Percentiles rank a stretch among this genome's conserved stretches.
phyloP scores from a whole-genome alignment of 441 rosid genomes.

The Melastoma candidum region DNA sequence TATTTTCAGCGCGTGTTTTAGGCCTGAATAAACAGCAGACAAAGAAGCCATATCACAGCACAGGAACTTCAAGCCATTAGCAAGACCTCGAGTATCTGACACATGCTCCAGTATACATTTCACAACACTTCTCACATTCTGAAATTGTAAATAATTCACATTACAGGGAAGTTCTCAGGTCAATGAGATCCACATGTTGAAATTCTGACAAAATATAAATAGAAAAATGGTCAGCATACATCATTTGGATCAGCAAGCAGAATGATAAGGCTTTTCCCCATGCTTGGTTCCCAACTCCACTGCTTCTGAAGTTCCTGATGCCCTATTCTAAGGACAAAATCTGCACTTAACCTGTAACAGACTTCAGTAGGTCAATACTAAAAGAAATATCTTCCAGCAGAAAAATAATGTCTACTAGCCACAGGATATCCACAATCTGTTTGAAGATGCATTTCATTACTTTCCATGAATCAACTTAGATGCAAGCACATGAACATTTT shows the following conservation, averaged over 20 bases:
- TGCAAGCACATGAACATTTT: too few relatives aligned
- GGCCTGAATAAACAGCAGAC: constrained; percentile 53
- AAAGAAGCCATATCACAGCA: constrained; percentile 53
- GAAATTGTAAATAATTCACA: constrained; percentile 24
- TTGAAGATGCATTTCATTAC: too few relatives aligned
- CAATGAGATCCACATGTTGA: constrained; percentile 6
- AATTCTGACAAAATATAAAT: neutral
- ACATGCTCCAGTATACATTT: constrained; percentile 87
- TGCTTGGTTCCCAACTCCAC: constrained; percentile 95
- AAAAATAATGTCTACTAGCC: too few relatives aligned
- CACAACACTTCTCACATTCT: constrained; percentile 86
- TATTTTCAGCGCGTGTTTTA: constrained; percentile 76
- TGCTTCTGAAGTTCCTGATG: constrained; percentile 60
- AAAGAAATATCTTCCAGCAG: too few relatives aligned
- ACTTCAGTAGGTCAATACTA: neutral
- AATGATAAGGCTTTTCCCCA: constrained; percentile 85
- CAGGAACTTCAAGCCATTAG: constrained; percentile 84
- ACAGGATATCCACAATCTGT: too few relatives aligned
- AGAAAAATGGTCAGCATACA: constrained; percentile 25
- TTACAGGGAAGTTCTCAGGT: constrained; percentile 8
- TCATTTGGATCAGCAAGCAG: constrained; percentile 91
- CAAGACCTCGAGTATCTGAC: constrained; percentile 76
- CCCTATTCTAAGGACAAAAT: constrained; percentile 66
- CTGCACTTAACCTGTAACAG: constrained; percentile 64
- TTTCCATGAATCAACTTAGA: too few relatives aligned